Evolutionary conservation across 257 asterid species (phyloP).

Genomic region (Solanum sparsipilum): DNA sequence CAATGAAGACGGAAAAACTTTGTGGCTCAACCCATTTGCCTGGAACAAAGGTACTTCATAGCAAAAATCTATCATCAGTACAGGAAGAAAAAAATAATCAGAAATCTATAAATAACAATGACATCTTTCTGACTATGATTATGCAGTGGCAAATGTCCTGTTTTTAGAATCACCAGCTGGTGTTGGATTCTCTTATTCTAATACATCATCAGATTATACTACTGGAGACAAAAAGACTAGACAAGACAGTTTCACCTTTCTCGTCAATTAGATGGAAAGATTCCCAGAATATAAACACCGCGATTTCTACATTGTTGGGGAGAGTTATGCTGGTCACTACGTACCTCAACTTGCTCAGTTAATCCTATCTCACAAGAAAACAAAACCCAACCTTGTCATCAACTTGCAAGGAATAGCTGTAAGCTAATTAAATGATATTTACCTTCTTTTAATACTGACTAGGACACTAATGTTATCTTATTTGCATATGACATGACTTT

Average conservation of each 20-base stretch:
- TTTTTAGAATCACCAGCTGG: slow-evolving; percentile 17
- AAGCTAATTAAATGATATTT: neutral
- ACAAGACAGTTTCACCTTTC: neutral
- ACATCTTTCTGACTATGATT: neutral
- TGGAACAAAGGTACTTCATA: slow-evolving; percentile 8
- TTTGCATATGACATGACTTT: neutral
- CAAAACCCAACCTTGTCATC: neutral
- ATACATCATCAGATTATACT: slow-evolving; percentile 3
- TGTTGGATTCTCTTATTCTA: slow-evolving; percentile 17
- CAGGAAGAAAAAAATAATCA: neutral
- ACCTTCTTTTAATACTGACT: neutral
- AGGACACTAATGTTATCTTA: neutral
- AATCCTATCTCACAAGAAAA: neutral
- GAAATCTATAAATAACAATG: neutral
- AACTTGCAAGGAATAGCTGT: slow-evolving; percentile 11
- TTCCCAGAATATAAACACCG: slow-evolving; percentile 7
- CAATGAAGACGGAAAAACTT: neutral
- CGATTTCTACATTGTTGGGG: slow-evolving; percentile 10
- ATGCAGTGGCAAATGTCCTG: slow-evolving; percentile 7
- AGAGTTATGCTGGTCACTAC: slow-evolving; percentile 15
- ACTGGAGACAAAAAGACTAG: slow-evolving; percentile 4
- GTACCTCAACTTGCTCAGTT: slow-evolving; percentile 10
- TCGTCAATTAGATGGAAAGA: slow-evolving; percentile 11
- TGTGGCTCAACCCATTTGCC: slow-evolving; percentile 1
- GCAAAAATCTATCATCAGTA: neutral